A percentile compares a stretch with the other conserved stretches of the same genome.
These are phyloP conservation scores for Petunia axillaris DNA, from an alignment of 257 asterid species.

Conservation along the genomic window DNA sequence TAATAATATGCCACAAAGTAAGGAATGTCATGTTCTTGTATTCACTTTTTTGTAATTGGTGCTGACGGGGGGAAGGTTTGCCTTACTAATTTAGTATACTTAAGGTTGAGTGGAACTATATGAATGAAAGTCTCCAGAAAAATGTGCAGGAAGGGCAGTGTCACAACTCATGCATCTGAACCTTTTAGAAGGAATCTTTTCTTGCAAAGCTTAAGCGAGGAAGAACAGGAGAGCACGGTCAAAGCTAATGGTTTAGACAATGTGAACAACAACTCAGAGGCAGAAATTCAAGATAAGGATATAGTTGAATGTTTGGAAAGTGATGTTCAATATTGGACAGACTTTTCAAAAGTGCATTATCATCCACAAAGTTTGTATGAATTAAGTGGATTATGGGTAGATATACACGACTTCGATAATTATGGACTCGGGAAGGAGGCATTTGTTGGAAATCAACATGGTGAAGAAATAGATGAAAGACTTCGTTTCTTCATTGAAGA, in stretches of 20 bases:
- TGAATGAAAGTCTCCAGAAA: slow-evolving; percentile 42
- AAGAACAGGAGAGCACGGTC: slow-evolving; percentile 44
- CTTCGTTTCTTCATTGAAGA: slow-evolving; percentile 94
- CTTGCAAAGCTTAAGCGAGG: slow-evolving; percentile 74
- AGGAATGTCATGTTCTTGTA: slow-evolving; percentile 21
- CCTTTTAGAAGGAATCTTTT: slow-evolving; percentile 76
- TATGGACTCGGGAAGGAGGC: slow-evolving; percentile 84
- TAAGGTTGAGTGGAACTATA: slow-evolving; percentile 17
- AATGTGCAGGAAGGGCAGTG: slow-evolving; percentile 80
- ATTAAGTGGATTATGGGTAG: slow-evolving; percentile 72
- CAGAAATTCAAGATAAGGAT: slow-evolving; percentile 71
- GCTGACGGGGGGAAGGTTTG: neutral
- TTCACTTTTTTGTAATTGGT: neutral
- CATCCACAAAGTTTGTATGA: slow-evolving; percentile 92
- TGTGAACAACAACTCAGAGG: slow-evolving; percentile 36
- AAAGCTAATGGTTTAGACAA: slow-evolving; percentile 36
- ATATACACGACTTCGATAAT: slow-evolving; percentile 56
- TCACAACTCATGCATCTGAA: slow-evolving; percentile 64
- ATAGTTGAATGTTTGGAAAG: slow-evolving; percentile 74
- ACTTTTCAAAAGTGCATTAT: slow-evolving; percentile 90
- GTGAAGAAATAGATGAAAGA: slow-evolving; percentile 85
- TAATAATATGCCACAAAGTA: slow-evolving; percentile 19
- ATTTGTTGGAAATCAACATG: slow-evolving; percentile 51
- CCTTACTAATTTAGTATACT: neutral
- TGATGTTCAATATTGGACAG: slow-evolving; percentile 90